Evolutionary conservation across 371 early-diverging fungal genomes (phyloP).

Genomic region (Blakeslea trispora): DNA sequence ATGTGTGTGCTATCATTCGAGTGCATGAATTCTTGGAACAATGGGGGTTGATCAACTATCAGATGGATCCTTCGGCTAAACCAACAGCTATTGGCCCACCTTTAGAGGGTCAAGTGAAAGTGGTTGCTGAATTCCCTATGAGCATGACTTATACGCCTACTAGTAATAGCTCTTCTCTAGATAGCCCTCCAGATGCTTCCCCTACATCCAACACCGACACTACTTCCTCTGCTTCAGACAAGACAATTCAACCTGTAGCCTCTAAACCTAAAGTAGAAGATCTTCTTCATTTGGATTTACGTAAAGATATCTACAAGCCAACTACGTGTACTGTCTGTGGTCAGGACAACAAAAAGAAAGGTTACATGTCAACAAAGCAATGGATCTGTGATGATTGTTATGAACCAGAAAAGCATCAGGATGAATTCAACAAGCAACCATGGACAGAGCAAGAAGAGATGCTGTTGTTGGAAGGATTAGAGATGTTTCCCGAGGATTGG

Average conservation of each 20-base stretch:
- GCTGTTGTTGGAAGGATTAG: constrained; percentile 45
- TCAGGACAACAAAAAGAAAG: constrained; percentile 2
- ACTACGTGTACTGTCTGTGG: constrained; percentile 9
- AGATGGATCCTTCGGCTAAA: constrained; percentile 92
- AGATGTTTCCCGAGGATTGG: constrained; percentile 47
- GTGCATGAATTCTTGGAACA: constrained; percentile 98
- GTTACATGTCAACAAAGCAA: neutral
- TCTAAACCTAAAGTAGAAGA: constrained; percentile 9
- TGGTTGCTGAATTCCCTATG: constrained; percentile 26
- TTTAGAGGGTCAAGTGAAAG: constrained; percentile 88
- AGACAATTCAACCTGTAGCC: neutral
- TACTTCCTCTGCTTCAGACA: neutral
- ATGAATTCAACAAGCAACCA: constrained; percentile 1
- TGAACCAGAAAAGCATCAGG: constrained; percentile 6
- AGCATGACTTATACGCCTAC: constrained; percentile 1
- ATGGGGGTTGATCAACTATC: constrained; percentile 99
- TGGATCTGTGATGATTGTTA: constrained; percentile 19
- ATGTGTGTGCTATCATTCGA: constrained; percentile 95
- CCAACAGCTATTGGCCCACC: constrained; percentile 88
- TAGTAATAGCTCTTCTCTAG: too few species aligned
- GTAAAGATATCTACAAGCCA: constrained; percentile 17
- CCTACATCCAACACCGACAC: neutral
- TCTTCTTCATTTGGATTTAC: constrained; percentile 28
- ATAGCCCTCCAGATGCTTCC: neutral
- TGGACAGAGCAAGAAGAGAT: constrained; percentile 50